phyloP scores from a whole-genome alignment of 148 eudicot species.

The Camellia sinensis region DNA sequence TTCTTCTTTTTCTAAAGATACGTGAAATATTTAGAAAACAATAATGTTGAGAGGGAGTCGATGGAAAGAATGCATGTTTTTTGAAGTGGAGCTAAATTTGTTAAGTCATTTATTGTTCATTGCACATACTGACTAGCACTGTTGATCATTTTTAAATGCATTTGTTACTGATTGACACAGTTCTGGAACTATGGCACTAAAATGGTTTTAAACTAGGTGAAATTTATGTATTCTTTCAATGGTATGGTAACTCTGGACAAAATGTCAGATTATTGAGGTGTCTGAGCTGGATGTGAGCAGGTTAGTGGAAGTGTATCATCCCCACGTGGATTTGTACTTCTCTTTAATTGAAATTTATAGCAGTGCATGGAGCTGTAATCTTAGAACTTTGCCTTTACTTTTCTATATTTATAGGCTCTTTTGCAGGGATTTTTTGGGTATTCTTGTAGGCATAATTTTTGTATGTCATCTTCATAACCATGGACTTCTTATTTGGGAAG shows the following conservation, averaged over 20 bases:
- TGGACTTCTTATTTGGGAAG: no score
- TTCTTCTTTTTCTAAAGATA: background rate
- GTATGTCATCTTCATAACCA: no score
- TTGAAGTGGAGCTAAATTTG: background rate
- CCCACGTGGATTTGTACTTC: background rate
- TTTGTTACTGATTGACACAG: background rate
- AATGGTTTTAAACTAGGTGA: background rate
- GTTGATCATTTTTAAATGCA: background rate
- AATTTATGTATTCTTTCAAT: background rate
- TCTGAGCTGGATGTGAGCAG: background rate
- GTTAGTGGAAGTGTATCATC: background rate
- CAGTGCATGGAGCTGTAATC: background rate
- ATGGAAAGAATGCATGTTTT: background rate
- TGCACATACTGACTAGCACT: background rate
- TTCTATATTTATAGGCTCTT: no score
- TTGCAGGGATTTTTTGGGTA: no score
- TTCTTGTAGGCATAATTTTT: no score
- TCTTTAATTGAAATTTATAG: background rate
- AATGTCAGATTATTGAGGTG: background rate
- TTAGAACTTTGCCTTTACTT: background rate
- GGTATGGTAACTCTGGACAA: background rate
- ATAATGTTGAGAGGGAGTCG: background rate
- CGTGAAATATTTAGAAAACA: background rate
- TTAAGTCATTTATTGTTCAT: background rate
- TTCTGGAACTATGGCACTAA: background rate